These are phyloP conservation scores for Graphilbum sp. DNA, from an alignment of 2,329 filamentous ascomycete species.

Conservation along the genomic window DNA sequence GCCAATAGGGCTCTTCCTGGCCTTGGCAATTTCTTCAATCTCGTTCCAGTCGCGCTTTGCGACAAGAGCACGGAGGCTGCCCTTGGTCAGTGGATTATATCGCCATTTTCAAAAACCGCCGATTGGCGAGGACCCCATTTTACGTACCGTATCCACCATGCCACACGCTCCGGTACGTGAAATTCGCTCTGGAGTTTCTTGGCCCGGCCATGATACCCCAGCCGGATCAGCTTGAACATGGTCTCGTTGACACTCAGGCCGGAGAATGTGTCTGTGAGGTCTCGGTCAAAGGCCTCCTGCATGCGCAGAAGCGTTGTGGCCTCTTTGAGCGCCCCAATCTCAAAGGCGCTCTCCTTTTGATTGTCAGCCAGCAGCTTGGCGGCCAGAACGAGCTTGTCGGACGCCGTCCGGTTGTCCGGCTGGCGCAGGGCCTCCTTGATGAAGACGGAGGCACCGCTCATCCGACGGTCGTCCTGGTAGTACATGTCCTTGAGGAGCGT, in stretches of 20 bases:
- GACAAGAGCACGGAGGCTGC: conserved; percentile 68
- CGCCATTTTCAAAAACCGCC: no score
- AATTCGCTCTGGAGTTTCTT: conserved; percentile 85
- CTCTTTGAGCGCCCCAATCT: conserved; percentile 64
- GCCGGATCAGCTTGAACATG: conserved; percentile 69
- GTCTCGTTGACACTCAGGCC: conserved; percentile 85
- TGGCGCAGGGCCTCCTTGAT: conserved; percentile 69
- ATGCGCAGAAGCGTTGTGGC: conserved; percentile 63
- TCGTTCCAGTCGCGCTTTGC: conserved; percentile 85
- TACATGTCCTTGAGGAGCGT: conserved; percentile 83
- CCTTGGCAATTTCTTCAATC: conserved; percentile 68
- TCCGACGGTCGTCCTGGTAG: conserved; percentile 85
- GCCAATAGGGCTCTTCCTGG: conserved; percentile 77
- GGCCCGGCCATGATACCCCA: conserved; percentile 70
- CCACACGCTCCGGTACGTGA: conserved; percentile 78
- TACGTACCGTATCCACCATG: conserved; percentile 60
- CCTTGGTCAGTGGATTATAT: neutral
- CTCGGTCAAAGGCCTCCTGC: conserved; percentile 75
- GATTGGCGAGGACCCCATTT: no score
- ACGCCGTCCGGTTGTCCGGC: conserved; percentile 48
- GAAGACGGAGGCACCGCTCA: conserved; percentile 79
- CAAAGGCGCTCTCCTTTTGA: conserved; percentile 60
- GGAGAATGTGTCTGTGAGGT: conserved; percentile 60
- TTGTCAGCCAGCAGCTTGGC: conserved; percentile 64
- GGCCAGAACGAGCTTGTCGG: conserved; percentile 79